phyloP scores from a whole-genome alignment of 2,329 filamentous ascomycete species.

The Colletotrichum tropicicola region DNA sequence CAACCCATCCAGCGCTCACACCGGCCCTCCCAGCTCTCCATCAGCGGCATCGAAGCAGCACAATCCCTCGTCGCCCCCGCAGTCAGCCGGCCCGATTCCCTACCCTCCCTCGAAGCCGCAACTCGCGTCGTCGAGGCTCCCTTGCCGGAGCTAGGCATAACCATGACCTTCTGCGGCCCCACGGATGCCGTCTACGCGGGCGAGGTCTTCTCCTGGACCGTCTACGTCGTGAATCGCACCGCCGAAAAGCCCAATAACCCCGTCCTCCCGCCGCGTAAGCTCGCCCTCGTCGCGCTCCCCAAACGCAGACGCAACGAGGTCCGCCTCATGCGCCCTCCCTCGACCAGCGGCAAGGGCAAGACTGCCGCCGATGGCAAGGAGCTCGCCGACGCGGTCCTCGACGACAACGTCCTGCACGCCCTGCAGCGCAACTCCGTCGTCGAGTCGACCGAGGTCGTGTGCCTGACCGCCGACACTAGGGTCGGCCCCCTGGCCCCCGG shows the following conservation, averaged over 20 bases:
- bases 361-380: slow-evolving; percentile 37
- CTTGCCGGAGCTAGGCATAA: slow-evolving; percentile 73
- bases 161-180: slow-evolving; percentile 77
- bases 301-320: slow-evolving; percentile 68
- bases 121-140: slow-evolving; percentile 54
- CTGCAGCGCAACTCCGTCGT: slow-evolving; percentile 73
- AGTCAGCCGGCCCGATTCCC: slow-evolving; percentile 65
- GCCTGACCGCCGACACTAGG: slow-evolving; percentile 77
- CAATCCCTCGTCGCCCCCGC: slow-evolving; percentile 67
- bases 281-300: slow-evolving; percentile 75
- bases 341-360: slow-evolving; percentile 52
- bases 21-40: slow-evolving; percentile 71
- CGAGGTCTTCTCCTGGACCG: slow-evolving; percentile 75
- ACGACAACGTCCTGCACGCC: slow-evolving; percentile 76
- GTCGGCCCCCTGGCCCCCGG: slow-evolving; percentile 77
- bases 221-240: slow-evolving; percentile 80
- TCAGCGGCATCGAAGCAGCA: slow-evolving; percentile 61
- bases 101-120: slow-evolving; percentile 66
- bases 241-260: slow-evolving; percentile 45
- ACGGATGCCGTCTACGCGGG: slow-evolving; percentile 64
- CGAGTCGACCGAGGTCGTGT: slow-evolving; percentile 75
- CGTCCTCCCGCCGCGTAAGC: slow-evolving; percentile 64
- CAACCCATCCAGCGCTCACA: slow-evolving; percentile 69
- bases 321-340: slow-evolving; percentile 61
- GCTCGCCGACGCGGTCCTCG: slow-evolving; percentile 73